A percentile compares a stretch with the other conserved stretches of the same genome.
These are phyloP conservation scores for Parafenestella ontariensis DNA, from an alignment of 2,329 filamentous ascomycete genomes.

Conservation along the genomic window DNA sequence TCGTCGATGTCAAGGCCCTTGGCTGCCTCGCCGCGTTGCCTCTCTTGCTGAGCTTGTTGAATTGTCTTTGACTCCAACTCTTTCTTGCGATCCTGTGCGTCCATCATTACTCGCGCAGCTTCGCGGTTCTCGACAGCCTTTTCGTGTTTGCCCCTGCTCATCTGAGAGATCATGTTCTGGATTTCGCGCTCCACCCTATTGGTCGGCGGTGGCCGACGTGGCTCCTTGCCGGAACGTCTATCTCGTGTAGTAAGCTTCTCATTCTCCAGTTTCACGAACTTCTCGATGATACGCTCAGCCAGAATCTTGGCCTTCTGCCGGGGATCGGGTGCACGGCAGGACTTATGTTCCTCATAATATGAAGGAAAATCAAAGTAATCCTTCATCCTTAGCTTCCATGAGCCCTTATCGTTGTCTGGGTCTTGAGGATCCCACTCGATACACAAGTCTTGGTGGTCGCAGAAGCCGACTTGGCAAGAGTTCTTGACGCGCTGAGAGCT, in stretches of 20 bases:
- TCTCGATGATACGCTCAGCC: neutral
- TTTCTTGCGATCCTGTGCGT: neutral
- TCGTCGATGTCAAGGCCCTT: neutral
- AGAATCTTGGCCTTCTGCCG: neutral
- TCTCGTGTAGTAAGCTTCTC: neutral
- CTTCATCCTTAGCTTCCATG: constrained; percentile 1
- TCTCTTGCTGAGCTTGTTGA: neutral
- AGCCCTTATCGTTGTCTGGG: constrained; percentile 8
- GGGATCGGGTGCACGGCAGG: neutral
- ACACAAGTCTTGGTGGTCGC: constrained; percentile 6
- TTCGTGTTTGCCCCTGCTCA: neutral
- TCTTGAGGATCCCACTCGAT: constrained; percentile 7
- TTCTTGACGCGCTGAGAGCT: neutral
- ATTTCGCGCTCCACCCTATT: constrained; percentile 4
- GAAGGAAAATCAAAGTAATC: neutral
- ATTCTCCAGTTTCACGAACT: constrained; percentile 1
- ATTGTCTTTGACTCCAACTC: neutral
- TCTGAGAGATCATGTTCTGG: constrained; percentile 4
- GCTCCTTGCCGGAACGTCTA: neutral
- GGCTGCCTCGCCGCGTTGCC: neutral
- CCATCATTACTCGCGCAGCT: neutral
- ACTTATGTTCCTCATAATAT: neutral
- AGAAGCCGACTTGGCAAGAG: constrained; percentile 3
- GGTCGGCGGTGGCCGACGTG: neutral
- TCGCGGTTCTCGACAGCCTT: constrained; percentile 1